Conservation (phyloP, 371 early-diverging fungal species). For the Globomyces sp. region DNA sequence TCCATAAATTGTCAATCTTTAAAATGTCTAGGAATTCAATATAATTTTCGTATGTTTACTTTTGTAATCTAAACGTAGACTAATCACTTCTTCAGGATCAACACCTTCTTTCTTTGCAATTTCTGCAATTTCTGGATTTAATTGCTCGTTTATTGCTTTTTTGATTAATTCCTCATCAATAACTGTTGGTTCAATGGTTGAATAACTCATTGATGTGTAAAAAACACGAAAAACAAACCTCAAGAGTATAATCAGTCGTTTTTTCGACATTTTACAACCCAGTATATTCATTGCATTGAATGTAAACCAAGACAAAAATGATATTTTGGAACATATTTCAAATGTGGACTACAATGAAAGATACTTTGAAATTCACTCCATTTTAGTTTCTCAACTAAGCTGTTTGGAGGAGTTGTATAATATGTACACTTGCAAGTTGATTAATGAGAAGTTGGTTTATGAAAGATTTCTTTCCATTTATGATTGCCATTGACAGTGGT, state of each 20-base stretch:
- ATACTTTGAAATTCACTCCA: too few species aligned
- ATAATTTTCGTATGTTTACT: constrained; percentile 29
- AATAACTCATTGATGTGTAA: constrained; percentile 30
- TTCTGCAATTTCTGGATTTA: constrained; percentile 47
- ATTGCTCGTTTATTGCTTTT: constrained; percentile 51
- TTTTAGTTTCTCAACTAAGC: too few species aligned
- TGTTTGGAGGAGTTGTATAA: too few species aligned
- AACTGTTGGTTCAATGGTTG: constrained; percentile 52
- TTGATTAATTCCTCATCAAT: constrained; percentile 52
- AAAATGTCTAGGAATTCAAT: constrained; percentile 43
- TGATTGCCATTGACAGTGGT: neutral
- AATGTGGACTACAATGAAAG: too few species aligned
- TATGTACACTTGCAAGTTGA: too few species aligned
- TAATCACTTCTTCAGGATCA: constrained; percentile 41
- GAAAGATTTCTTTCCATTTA: too few species aligned
- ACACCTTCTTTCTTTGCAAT: constrained; percentile 51
- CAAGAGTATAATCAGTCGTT: neutral
- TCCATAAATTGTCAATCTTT: constrained; percentile 59
- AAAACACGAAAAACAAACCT: constrained; percentile 8
- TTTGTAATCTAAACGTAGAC: constrained; percentile 56
- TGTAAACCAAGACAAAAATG: too few species aligned
- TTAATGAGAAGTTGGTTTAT: too few species aligned
- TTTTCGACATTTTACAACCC: neutral
- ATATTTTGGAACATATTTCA: too few species aligned
- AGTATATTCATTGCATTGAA: neutral